Evolutionary conservation across 2,329 filamentous ascomycete species (phyloP), one percentile per base, ranked within the genome.

Genomic region (Diaporthe batatas): DNA sequence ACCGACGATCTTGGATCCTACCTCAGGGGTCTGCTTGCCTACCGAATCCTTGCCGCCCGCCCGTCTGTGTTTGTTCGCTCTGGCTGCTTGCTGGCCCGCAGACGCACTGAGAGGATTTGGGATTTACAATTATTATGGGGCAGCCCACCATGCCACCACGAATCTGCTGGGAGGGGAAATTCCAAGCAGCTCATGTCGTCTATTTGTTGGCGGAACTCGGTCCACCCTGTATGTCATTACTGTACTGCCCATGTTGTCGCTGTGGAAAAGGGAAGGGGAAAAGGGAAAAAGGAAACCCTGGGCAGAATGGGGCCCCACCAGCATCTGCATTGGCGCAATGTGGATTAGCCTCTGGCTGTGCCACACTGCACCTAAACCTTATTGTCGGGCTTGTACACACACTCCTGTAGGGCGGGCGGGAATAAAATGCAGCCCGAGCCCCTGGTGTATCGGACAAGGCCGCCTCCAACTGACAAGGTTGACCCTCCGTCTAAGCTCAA

Each of bases 1-100:
- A 67, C 62, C 47, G 62, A 23, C 47, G 47, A 67, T 67, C 62
- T 67, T 53, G 29, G 59, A 67, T 67, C 47, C 62, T 39, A 51
- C 62, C 47, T 53, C 62, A 67, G 62, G 62, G 62, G 62, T 53
- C 25, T 53, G 62, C 47, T 39, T 67, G 62, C 47, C 14, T 49
- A 39, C n/a, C 39, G 11, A 42, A 67, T 67, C 44, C 47, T 67
- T 67, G 62, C 47, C 47, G 44, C 21, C 44, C 44, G 44, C 44
- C 29, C 47, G 29, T 8, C 5, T 39, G 32, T 39, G 62, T 67
- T 67, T 67, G 62, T 67, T 29, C 29, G 5, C 29, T 29, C 29
- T 67, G 47, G 47, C 29, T 25, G 62, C 25, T 39, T 67, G 62
- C 62, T 65, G 62, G 51, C 44, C 44, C 62, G 62, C 47, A 51